phyloP scores from a whole-genome alignment of 345 rosid species.

The Salix caprea region DNA sequence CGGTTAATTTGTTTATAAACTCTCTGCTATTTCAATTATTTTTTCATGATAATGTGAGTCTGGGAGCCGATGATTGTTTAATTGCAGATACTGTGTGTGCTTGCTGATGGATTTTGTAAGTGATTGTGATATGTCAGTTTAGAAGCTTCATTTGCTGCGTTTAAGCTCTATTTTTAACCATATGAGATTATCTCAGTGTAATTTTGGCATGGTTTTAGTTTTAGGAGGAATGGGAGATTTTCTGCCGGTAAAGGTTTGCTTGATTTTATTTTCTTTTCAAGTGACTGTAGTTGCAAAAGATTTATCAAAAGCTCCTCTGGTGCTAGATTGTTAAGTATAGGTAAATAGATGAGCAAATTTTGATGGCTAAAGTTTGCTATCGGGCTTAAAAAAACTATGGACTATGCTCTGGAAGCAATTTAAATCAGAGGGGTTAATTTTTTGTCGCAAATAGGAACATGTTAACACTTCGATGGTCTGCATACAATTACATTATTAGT shows the following conservation, averaged over 20 bases:
- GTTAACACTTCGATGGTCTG: neutral
- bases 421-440: neutral
- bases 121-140: neutral
- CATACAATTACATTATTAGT: too few relatives aligned
- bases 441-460: neutral
- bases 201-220: too few relatives aligned
- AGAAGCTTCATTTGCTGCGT: neutral
- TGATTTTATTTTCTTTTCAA: too few relatives aligned
- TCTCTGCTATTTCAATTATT: neutral
- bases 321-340: neutral
- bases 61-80: neutral
- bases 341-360: neutral
- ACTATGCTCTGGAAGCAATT: too few relatives aligned
- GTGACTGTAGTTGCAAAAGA: too few relatives aligned
- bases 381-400: neutral
- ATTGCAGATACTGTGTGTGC: neutral
- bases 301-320: neutral
- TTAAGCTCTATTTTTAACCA: too few relatives aligned
- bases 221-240: too few relatives aligned
- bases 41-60: neutral
- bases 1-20: too few relatives aligned
- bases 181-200: too few relatives aligned
- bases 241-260: too few relatives aligned
- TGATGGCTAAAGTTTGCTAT: neutral
- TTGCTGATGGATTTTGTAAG: neutral